Conservation (phyloP, 257 asterid genomes). For the Cynanchum wilfordii region DNA sequence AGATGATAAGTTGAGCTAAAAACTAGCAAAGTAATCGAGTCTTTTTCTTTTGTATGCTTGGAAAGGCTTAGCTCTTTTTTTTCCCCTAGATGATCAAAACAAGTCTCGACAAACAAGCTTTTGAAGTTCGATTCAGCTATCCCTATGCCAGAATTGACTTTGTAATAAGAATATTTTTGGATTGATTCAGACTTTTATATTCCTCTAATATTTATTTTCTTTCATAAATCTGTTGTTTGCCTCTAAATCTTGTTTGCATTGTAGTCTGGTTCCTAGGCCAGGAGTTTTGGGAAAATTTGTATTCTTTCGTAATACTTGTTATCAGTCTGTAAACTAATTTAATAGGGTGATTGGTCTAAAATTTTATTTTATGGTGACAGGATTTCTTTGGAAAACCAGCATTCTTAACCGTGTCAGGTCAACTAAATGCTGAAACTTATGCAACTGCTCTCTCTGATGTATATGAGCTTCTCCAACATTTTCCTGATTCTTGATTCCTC, state of each 20-base stretch:
- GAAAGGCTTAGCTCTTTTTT: background rate
- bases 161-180: background rate
- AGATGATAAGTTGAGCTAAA: background rate
- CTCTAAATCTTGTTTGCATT: background rate
- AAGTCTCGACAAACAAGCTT: background rate
- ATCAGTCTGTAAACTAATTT: background rate
- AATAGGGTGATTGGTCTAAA: background rate
- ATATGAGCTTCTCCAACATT: conserved; percentile 23
- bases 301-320: background rate
- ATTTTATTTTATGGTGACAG: conserved; percentile 34
- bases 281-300: background rate
- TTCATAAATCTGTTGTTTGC: background rate
- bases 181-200: background rate
- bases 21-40: background rate
- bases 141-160: background rate
- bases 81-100: background rate
- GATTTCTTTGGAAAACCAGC: conserved; percentile 97
- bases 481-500: conserved; percentile 7
- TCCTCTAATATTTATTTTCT: background rate
- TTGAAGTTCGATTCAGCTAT: background rate
- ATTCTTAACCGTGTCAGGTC: conserved; percentile 95
- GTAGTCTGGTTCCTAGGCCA: background rate
- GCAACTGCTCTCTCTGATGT: conserved; percentile 97
- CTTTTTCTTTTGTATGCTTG: background rate
- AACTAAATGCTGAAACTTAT: conserved; percentile 95